A percentile compares a stretch with the other conserved stretches of the same genome.
Conservation (phyloP, 495 filamentous ascomycete genomes). For the Usnea hakonensis region DNA sequence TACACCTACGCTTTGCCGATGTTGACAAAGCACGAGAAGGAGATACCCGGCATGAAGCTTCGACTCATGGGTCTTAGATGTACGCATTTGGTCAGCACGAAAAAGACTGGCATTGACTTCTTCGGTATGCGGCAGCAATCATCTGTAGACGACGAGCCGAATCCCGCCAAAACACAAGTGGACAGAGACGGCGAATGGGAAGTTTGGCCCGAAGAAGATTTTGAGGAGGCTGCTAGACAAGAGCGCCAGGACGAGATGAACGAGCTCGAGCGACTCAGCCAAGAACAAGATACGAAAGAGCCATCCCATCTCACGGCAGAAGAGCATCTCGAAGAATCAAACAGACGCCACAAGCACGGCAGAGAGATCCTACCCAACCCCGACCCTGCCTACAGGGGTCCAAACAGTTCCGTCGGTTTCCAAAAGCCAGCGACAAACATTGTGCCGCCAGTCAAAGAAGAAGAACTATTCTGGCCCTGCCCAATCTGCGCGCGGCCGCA, state of each 20-base stretch:
- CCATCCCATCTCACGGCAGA: conserved; percentile 4
- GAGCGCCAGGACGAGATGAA: conserved; percentile 60
- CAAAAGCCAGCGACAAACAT: conserved; percentile 13
- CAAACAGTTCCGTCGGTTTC: conserved; percentile 10
- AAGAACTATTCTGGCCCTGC: conserved; percentile 59
- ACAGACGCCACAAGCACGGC: conserved; percentile 36
- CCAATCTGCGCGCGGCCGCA: conserved; percentile 77
- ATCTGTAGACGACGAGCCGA: background rate
- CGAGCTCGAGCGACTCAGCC: conserved; percentile 54
- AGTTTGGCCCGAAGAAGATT: conserved; percentile 59
- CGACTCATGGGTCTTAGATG: conserved; percentile 83
- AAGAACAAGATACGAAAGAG: conserved; percentile 36
- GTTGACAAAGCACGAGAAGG: conserved; percentile 75
- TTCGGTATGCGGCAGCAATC: conserved; percentile 49
- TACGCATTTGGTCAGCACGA: conserved; percentile 78
- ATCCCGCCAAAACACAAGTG: background rate
- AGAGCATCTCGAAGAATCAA: conserved; percentile 23
- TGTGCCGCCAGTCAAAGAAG: background rate
- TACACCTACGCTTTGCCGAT: conserved; percentile 79
- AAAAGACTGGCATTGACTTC: conserved; percentile 69
- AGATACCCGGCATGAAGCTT: conserved; percentile 72
- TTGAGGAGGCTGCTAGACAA: conserved; percentile 56
- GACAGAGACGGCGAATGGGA: conserved; percentile 48
- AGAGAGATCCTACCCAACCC: conserved; percentile 44
- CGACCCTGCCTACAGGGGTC: conserved; percentile 24